Conservation (phyloP, 495 filamentous ascomycete genomes). For the Immersiella caudata region DNA sequence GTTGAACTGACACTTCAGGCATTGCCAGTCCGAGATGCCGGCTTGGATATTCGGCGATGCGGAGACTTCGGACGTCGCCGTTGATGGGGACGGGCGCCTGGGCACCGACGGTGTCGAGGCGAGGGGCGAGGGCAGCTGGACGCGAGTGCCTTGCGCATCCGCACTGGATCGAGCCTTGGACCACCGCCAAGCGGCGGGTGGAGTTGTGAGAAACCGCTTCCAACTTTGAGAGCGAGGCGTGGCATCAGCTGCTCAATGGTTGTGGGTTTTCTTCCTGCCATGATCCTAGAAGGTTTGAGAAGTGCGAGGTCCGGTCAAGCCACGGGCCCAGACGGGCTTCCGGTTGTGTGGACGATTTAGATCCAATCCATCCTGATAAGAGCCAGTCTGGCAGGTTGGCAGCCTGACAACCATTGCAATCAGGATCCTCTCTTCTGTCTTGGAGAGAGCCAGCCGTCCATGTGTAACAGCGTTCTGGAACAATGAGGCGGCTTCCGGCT, state of each 20-base stretch:
- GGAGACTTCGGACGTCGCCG: background rate
- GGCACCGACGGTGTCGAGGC: background rate
- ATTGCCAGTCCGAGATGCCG: constrained; percentile 2
- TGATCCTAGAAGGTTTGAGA: background rate
- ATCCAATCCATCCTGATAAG: background rate
- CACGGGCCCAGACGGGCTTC: background rate
- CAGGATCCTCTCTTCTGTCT: background rate
- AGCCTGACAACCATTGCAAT: background rate
- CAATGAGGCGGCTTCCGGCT: constrained; percentile 13
- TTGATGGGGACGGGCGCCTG: background rate
- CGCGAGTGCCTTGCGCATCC: background rate
- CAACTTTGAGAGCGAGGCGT: too few species aligned
- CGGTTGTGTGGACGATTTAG: background rate
- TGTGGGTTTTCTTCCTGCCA: too few species aligned
- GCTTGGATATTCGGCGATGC: background rate
- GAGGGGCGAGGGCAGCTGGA: background rate
- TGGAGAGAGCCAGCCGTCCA: constrained; percentile 4
- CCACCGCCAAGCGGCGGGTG: too few species aligned
- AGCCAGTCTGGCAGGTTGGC: too few species aligned
- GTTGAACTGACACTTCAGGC: constrained; percentile 14
- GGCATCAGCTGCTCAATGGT: too few species aligned
- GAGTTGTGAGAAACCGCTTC: too few species aligned
- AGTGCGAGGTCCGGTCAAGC: constrained; percentile 6
- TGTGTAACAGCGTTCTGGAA: constrained; percentile 15
- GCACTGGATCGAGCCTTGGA: background rate